phyloP scores from a whole-genome alignment of 257 asterid species.

The Gentiana dahurica region DNA sequence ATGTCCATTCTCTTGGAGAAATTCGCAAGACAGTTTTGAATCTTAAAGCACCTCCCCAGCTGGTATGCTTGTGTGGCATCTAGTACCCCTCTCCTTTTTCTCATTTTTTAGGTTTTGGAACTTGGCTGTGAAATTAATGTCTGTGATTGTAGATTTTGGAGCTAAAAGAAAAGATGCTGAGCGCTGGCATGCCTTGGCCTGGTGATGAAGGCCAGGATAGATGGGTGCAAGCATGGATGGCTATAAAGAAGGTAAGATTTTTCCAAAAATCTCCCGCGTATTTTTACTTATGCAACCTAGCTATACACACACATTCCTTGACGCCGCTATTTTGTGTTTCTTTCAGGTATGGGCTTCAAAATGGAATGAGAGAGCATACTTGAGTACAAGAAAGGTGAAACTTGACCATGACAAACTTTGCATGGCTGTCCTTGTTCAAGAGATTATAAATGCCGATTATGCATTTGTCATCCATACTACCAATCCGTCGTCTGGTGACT shows the following conservation, averaged over 20 bases:
- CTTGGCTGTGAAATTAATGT: too few relatives aligned
- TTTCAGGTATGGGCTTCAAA: constrained; percentile 97
- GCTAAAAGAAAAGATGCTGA: constrained; percentile 76
- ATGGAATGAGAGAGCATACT: constrained; percentile 99
- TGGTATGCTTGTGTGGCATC: constrained; percentile 40
- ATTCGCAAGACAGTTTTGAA: constrained; percentile 68
- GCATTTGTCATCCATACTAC: constrained; percentile 99
- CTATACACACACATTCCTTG: not conserved
- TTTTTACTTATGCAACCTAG: not conserved
- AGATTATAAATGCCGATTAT: constrained; percentile 92
- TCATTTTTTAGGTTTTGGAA: too few relatives aligned
- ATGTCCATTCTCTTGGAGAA: constrained; percentile 54
- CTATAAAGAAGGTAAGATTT: constrained; percentile 68
- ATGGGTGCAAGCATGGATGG: constrained; percentile 98
- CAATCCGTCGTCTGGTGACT: constrained; percentile 89
- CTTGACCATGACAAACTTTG: constrained; percentile 87
- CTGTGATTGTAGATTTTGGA: constrained; percentile 44
- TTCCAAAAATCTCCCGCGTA: not conserved
- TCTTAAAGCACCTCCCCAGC: constrained; percentile 72
- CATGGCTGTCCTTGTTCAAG: constrained; percentile 99
- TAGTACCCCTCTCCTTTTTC: not conserved
- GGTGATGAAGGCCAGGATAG: constrained; percentile 92
- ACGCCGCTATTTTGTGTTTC: constrained; percentile 3
- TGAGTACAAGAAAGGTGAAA: constrained; percentile 93
- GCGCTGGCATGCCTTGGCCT: constrained; percentile 99